Base-by-base conservation (phyloP, 805 yeast species). In the Starmerella tilneyi region DNA sequence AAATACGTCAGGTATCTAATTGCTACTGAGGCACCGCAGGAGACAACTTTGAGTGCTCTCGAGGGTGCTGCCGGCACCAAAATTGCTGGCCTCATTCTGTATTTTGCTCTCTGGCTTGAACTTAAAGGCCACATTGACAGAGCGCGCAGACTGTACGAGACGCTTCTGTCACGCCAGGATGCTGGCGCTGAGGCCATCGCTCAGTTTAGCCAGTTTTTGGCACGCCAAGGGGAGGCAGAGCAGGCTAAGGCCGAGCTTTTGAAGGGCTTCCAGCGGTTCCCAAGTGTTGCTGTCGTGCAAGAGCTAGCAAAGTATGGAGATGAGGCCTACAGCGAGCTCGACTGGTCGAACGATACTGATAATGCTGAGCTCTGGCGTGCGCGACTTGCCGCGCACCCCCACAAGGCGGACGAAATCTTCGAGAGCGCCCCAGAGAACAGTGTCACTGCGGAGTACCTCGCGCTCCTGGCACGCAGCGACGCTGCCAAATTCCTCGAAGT, bases 1-100 rank as follows among this genome's bases (percentile, higher is more conserved):
- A 71, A 71, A 44, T 88, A 81, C 58, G 47, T 75, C 7, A 63
- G 72, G 3, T 85, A 78, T 72, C 55, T 75, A 21, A 61, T 72
- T 19, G 54, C 49, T 43, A 55, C 57, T 3, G 56, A 55, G 4
- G 30, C 35, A 11, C 4, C n/a, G 13, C 19, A n/a, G 20, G 26
- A 9, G 13, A 41, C 30, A 3, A 20, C 33, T 4, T 19, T 32
- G 51, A 19, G 48, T 58, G 5, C 66, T 63, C 4, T 45, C 52
- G 12, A 59, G 57, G 13, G 47, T 58, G 19, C 52, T 51, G 9
- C 54, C 47, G 20, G 36, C 55, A 12, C 55, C 64, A 22, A 23
- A 7, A 17, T 41, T 2, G 28, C 21, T 3, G 44, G 27, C 9
- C 37, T 51, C 1, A 9, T 24, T 31, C 55, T 57, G n/a, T 55